Evolutionary conservation across 2,329 filamentous ascomycete species (phyloP), one percentile per base, ranked within the genome.

Genomic region (Colletotrichum echinochloae): DNA sequence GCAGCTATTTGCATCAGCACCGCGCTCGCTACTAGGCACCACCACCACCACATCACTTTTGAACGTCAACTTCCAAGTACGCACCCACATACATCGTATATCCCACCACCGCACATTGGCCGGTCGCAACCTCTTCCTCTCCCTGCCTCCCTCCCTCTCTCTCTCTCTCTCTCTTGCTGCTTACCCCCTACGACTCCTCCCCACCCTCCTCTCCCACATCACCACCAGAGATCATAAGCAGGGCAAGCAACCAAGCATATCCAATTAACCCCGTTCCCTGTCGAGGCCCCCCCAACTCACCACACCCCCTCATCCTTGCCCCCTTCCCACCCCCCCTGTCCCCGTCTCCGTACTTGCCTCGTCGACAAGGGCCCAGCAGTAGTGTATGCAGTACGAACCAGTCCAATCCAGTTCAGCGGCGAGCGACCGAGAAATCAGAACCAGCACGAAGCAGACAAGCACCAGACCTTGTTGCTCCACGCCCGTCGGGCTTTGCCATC

Each of bases 241-340:
- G 60, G 60, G 60, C 60, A 62, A 44, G 48, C 46, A 44, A 39
- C 44, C 57, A 39, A 54, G 46, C 57, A 59, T 67, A 70, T 70
- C 52, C 68, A 63, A 54, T 67, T 57, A 46, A 37, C 44, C 52
- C 63, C 68, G 67, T 70, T 52, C 68, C 68, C 68, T 67, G 64
- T 67, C 56, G 30, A 33, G 55, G 5, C 41, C 41, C 41, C 48
- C 52, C 44, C 67, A 66, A 70, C 56, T 66, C 67, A 70, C 56
- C 51, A 67, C 48, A 62, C 48, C 60, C 46, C 60, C 48, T 62
- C 60, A 62, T 52, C 48, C 60, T 62, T 52, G 59, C 63, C 56
- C 62, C 51, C 51, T 65, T 46, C 64, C 30, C 41, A 52, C 37
- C 52, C 48, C 67, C n/a, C 57, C 57, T 30, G 63, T 66, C 49